Evolutionary conservation across 2,329 filamentous ascomycete species (phyloP).

Genomic region (Xylaria sp.): DNA sequence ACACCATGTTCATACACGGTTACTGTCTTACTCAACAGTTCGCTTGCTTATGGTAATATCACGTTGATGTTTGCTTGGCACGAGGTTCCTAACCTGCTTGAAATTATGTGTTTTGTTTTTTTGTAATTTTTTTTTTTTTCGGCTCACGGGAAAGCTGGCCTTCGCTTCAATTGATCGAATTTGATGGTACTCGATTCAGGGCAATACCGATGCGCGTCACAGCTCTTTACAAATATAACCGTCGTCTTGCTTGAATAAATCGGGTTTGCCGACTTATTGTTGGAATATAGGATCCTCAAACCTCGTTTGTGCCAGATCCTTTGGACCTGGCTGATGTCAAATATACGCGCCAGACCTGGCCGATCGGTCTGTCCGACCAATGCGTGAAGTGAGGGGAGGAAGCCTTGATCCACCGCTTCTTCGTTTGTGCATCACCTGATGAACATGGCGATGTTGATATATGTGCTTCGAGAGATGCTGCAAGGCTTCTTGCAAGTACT

Average conservation of each 20-base stretch:
- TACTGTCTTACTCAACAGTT: slow-evolving; percentile 1
- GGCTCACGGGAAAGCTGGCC: background rate
- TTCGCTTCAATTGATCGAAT: slow-evolving; percentile 33
- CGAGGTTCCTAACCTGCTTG: slow-evolving; percentile 11
- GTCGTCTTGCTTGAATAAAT: background rate
- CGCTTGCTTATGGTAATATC: slow-evolving; percentile 16
- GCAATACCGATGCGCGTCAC: background rate
- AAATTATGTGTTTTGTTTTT: slow-evolving; percentile 7
- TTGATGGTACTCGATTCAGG: slow-evolving; percentile 11
- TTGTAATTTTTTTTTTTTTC: no score
- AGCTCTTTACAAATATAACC: background rate
- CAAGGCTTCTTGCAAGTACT: background rate
- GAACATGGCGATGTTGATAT: background rate
- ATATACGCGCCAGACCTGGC: slow-evolving; percentile 16
- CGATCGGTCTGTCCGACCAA: slow-evolving; percentile 31
- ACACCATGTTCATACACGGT: background rate
- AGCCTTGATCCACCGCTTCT: background rate
- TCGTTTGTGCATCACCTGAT: slow-evolving; percentile 1
- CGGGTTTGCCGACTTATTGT: slow-evolving; percentile 26
- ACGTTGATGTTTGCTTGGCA: slow-evolving; percentile 32
- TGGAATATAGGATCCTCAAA: slow-evolving; percentile 21
- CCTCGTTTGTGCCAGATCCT: slow-evolving; percentile 23
- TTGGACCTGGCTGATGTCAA: slow-evolving; percentile 6
- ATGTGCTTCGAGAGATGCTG: background rate
- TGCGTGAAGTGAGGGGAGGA: background rate